Conservation (phyloP, 2,329 filamentous ascomycete species). For the Stenocarpella maydis region DNA sequence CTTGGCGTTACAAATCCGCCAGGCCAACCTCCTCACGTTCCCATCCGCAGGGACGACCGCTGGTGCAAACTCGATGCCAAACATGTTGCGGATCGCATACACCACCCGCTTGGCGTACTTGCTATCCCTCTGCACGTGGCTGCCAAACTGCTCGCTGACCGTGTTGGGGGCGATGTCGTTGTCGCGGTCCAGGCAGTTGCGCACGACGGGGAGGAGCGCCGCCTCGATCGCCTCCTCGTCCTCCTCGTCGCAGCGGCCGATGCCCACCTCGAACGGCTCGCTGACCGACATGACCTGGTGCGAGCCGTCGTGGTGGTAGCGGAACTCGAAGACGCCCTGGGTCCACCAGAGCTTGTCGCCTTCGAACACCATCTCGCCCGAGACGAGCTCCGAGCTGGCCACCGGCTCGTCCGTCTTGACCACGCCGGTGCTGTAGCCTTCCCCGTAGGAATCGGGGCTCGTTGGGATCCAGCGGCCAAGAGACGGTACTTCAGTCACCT, state of each 20-base stretch:
- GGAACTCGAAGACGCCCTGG: constrained; percentile 93
- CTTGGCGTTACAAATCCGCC: constrained; percentile 95
- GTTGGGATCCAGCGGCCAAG: constrained; percentile 91
- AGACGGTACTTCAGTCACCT: constrained; percentile 83
- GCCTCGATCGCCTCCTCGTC: constrained; percentile 65
- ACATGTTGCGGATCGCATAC: constrained; percentile 95
- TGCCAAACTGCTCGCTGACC: constrained; percentile 83
- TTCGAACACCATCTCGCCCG: constrained; percentile 85
- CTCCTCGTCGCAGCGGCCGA: constrained; percentile 80
- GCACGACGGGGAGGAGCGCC: constrained; percentile 81
- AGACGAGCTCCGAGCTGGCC: constrained; percentile 64
- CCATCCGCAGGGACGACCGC: constrained; percentile 93
- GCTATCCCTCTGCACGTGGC: constrained; percentile 82
- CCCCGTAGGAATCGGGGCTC: constrained; percentile 78
- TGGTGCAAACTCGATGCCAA: constrained; percentile 93
- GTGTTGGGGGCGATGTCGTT: constrained; percentile 87
- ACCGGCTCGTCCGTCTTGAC: constrained; percentile 71
- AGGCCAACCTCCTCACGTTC: constrained; percentile 87
- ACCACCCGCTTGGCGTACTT: constrained; percentile 92
- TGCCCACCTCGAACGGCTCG: constrained; percentile 88
- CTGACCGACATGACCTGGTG: constrained; percentile 96
- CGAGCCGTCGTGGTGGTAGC: constrained; percentile 92
- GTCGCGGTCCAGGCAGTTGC: constrained; percentile 92
- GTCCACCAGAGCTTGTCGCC: constrained; percentile 99
- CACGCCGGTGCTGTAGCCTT: constrained; percentile 78